phyloP scores from a whole-genome alignment of 306 rosid species.

The Inga leiocalycina region DNA sequence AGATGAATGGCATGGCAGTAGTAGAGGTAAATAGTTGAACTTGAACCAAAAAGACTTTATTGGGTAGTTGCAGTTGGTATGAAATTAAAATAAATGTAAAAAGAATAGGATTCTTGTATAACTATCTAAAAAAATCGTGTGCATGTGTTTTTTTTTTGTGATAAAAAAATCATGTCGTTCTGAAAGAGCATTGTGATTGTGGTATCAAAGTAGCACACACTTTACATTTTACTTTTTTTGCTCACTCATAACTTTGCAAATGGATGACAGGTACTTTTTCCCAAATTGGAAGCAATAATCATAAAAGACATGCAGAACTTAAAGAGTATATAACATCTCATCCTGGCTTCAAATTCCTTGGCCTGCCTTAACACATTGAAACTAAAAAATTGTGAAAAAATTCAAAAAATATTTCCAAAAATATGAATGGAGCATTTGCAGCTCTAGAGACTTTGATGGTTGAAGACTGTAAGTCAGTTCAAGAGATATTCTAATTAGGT shows the following conservation, averaged over 20 bases:
- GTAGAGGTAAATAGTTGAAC: background rate
- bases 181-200: background rate
- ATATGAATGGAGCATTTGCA: background rate
- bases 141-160: no score
- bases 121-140: no score
- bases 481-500: background rate
- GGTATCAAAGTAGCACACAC: background rate
- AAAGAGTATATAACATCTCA: background rate
- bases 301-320: background rate
- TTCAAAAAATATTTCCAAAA: background rate
- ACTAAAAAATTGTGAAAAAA: background rate
- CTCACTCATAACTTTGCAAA: background rate
- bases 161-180: background rate
- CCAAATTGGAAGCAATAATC: background rate
- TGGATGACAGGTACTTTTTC: background rate
- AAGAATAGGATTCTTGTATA: background rate
- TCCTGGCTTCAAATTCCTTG: background rate
- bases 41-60: background rate
- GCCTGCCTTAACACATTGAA: background rate
- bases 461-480: background rate
- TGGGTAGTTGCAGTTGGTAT: background rate
- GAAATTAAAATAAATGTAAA: no score
- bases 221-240: background rate
- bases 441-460: background rate
- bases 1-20: background rate